Percentiles rank a stretch among this genome's conserved stretches.
phyloP scores from a whole-genome alignment of 106 monocot species.

The Phalaenopsis aphrodite region DNA sequence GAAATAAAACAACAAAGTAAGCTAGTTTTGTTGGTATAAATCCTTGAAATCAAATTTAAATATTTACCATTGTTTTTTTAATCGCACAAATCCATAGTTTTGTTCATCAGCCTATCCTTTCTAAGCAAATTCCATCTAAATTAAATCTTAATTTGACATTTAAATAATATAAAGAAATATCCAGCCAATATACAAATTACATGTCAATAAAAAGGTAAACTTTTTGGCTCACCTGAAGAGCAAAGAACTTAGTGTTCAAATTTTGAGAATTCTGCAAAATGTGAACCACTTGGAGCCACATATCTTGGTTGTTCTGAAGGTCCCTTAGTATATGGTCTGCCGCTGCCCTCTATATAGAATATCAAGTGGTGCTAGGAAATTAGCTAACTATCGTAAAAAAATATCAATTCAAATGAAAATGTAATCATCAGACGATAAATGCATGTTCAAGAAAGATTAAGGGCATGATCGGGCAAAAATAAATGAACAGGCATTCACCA shows the following conservation, averaged over 20 bases:
- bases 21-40: background rate
- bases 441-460: background rate
- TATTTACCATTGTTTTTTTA: background rate
- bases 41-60: background rate
- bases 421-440: background rate
- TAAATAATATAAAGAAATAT: background rate
- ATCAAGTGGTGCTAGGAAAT: background rate
- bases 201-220: background rate
- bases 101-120: background rate
- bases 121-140: background rate
- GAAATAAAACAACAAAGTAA: background rate
- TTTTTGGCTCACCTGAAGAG: constrained; percentile 60
- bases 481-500: background rate
- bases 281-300: constrained; percentile 95
- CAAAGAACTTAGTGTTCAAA: constrained; percentile 94
- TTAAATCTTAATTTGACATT: background rate
- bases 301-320: constrained; percentile 93
- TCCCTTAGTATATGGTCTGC: constrained; percentile 91
- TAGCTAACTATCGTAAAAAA: background rate
- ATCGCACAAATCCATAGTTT: background rate
- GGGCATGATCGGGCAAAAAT: background rate
- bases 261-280: constrained; percentile 91
- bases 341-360: constrained; percentile 49
- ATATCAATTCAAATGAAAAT: background rate
- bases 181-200: background rate